Percentiles rank a stretch among this genome's conserved stretches.
phyloP scores from a whole-genome alignment of 495 filamentous ascomycete species.

The Annulohypoxylon stygium region DNA sequence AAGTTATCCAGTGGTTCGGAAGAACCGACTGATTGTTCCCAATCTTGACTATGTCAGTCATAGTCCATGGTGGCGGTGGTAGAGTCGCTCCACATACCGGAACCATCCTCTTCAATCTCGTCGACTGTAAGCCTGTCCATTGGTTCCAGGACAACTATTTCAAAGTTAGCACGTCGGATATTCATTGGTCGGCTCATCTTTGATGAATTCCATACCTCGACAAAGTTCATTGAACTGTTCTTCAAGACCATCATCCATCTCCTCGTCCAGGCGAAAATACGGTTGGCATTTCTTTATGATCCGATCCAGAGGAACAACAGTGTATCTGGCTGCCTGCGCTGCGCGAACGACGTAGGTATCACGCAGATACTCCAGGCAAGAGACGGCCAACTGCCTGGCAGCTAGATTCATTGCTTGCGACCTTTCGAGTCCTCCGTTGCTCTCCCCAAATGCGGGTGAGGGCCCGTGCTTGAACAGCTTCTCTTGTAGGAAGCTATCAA shows the following conservation, averaged over 20 bases:
- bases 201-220: conserved; percentile 54
- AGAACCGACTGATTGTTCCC: conserved; percentile 59
- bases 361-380: conserved; percentile 62
- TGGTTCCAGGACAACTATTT: conserved; percentile 57
- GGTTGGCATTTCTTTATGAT: conserved; percentile 58
- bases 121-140: conserved; percentile 61
- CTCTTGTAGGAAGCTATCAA: conserved; percentile 67
- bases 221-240: conserved; percentile 55
- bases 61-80: conserved; percentile 55
- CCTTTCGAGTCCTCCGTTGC: conserved; percentile 41
- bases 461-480: conserved; percentile 65
- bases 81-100: conserved; percentile 65
- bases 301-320: conserved; percentile 55
- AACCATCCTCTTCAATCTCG: conserved; percentile 67
- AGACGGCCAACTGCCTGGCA: conserved; percentile 57
- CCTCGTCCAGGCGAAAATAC: conserved; percentile 57
- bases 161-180: conserved; percentile 34
- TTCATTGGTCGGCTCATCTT: not conserved
- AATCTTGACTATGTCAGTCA: conserved; percentile 58
- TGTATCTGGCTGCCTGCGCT: conserved; percentile 57
- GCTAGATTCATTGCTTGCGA: conserved; percentile 48
- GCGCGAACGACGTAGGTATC: conserved; percentile 59
- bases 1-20: conserved; percentile 57
- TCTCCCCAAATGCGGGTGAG: conserved; percentile 47
- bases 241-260: conserved; percentile 52